A percentile compares a stretch with the other conserved stretches of the same genome.
phyloP scores from a whole-genome alignment of 2,329 filamentous ascomycete species.

The Aureobasidium pullulans region DNA sequence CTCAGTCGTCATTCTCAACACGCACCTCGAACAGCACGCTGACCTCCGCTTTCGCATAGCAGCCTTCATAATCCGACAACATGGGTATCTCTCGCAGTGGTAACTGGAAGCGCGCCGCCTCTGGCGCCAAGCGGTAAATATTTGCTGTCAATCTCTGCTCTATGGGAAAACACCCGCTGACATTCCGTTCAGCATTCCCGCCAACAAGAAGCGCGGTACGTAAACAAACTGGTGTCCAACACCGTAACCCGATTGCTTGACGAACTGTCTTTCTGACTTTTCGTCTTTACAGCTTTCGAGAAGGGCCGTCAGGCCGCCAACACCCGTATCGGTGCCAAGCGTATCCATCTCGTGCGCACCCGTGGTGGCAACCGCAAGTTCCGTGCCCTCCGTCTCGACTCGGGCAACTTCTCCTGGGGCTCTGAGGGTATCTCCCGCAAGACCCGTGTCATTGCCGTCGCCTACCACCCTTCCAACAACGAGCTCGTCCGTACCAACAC shows the following conservation, averaged over 20 bases:
- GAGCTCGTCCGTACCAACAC: conserved; percentile 99
- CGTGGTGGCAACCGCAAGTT: conserved; percentile 99
- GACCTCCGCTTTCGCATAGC: conserved; percentile 17
- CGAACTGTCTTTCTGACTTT: conserved; percentile 52
- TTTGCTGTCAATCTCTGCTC: background rate
- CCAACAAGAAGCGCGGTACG: conserved; percentile 54
- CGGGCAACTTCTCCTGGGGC: conserved; percentile 99
- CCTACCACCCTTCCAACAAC: conserved; percentile 99
- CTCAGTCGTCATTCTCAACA: background rate
- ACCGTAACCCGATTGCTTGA: conserved; percentile 49
- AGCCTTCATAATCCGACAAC: conserved; percentile 42
- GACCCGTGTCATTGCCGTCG: conserved; percentile 96
- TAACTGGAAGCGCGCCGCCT: conserved; percentile 98
- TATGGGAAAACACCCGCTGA: background rate
- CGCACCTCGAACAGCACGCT: background rate
- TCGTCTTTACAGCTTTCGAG: conserved; percentile 85
- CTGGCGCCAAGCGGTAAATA: conserved; percentile 71
- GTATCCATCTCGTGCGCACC: conserved; percentile 93
- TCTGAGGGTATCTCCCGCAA: conserved; percentile 98
- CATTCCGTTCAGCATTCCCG: conserved; percentile 35
- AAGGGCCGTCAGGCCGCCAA: conserved; percentile 98
- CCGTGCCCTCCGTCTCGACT: conserved; percentile 96
- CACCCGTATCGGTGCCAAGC: conserved; percentile 97
- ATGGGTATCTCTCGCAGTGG: conserved; percentile 98
- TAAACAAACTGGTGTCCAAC: conserved; percentile 13